Evolutionary conservation across 495 filamentous ascomycete genomes (phyloP).

Genomic region (Tuber melanosporum): DNA sequence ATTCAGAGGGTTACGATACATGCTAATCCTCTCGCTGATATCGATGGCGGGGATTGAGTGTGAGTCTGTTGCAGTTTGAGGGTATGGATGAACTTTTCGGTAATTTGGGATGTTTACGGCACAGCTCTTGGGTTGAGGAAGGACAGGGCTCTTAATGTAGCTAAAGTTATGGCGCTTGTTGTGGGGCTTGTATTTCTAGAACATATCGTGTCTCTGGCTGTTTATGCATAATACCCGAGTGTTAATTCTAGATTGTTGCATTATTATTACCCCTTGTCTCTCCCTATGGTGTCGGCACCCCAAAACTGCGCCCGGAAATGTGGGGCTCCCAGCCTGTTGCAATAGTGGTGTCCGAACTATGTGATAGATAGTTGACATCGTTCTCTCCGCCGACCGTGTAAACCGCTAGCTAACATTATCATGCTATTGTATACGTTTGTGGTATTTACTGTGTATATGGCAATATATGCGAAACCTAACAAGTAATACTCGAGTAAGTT

Average conservation of each 20-base stretch:
- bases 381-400: background rate
- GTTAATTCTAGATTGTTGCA: background rate
- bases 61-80: background rate
- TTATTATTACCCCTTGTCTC: background rate
- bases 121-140: background rate
- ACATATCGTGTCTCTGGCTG: background rate
- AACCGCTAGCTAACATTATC: background rate
- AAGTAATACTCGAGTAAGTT: background rate
- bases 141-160: background rate
- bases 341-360: background rate
- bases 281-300: background rate
- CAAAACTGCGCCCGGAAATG: background rate
- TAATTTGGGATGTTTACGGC: background rate
- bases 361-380: background rate
- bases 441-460: background rate
- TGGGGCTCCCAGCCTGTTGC: background rate
- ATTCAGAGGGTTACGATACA: conserved; percentile 80
- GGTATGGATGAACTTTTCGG: background rate
- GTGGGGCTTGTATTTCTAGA: background rate
- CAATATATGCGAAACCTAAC: background rate
- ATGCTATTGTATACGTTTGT: background rate
- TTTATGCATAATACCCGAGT: background rate
- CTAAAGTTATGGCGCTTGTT: background rate
- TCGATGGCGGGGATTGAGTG: conserved; percentile 36
- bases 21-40: conserved; percentile 79